phyloP scores from a whole-genome alignment of 2,329 filamentous ascomycete species.

The Didymellaceae sp. region DNA sequence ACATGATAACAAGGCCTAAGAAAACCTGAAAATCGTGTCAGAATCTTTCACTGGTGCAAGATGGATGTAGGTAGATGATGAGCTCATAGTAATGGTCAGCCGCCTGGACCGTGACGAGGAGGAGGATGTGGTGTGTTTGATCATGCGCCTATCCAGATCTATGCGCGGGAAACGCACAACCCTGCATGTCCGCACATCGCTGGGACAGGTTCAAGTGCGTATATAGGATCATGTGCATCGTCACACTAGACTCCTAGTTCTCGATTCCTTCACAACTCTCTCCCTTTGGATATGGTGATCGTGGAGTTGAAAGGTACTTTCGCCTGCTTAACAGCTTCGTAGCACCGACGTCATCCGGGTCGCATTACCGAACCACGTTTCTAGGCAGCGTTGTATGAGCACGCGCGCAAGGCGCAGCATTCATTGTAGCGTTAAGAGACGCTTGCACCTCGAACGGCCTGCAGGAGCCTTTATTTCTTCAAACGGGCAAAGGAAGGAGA shows the following conservation, averaged over 20 bases:
- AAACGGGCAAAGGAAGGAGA: background rate
- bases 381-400: slow-evolving; percentile 4
- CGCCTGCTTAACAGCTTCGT: slow-evolving; percentile 1
- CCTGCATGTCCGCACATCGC: slow-evolving; percentile 25
- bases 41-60: background rate
- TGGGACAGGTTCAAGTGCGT: slow-evolving; percentile 14
- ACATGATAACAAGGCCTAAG: slow-evolving; percentile 5
- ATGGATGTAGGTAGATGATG: background rate
- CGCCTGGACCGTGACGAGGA: slow-evolving; percentile 16
- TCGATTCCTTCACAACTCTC: background rate
- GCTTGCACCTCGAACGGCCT: background rate
- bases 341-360: slow-evolving; percentile 9
- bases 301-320: background rate
- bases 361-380: slow-evolving; percentile 3
- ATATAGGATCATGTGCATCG: slow-evolving; percentile 24
- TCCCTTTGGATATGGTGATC: background rate
- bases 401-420: slow-evolving; percentile 7
- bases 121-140: slow-evolving; percentile 24
- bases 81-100: slow-evolving; percentile 17
- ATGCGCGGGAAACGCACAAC: slow-evolving; percentile 22
- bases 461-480: background rate
- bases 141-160: slow-evolving; percentile 30
- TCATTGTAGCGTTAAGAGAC: background rate
- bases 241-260: background rate
- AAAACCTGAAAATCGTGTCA: background rate